phyloP scores from a whole-genome alignment of 768 basidiomycete species.

The Mycena albidolilacea region DNA sequence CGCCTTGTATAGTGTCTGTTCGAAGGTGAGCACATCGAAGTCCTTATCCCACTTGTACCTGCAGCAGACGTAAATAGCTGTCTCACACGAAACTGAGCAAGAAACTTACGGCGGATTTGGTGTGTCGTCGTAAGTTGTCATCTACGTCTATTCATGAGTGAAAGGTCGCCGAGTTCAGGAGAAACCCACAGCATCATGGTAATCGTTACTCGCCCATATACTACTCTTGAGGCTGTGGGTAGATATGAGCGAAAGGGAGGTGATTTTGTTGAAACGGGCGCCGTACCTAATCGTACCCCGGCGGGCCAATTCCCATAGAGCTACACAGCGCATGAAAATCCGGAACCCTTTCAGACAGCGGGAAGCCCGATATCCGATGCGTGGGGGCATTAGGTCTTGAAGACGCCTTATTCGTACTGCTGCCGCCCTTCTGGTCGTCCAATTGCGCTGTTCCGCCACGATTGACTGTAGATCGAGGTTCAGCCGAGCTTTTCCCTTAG shows the following conservation, averaged over 20 bases:
- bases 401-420: background rate
- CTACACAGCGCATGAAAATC: background rate
- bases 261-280: background rate
- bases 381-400: background rate
- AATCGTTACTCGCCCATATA: conserved; percentile 12
- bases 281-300: background rate
- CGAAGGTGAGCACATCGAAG: conserved; percentile 1
- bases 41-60: conserved; percentile 26
- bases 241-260: background rate
- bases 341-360: background rate
- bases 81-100: too few relatives aligned
- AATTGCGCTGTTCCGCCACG: background rate
- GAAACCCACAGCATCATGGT: background rate
- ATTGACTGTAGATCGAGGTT: background rate
- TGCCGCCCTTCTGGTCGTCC: background rate
- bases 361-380: background rate
- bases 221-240: background rate
- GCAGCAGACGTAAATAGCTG: background rate
- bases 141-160: background rate
- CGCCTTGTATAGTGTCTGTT: background rate
- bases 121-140: conserved; percentile 11
- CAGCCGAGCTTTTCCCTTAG: background rate
- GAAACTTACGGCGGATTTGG: background rate
- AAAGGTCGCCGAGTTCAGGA: background rate
- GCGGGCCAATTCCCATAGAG: conserved; percentile 18